Percentiles rank a stretch among this genome's conserved stretches.
Evolutionary conservation across 164 flowering plant genomes (phyloP).

Genomic region (Vitis riparia): DNA sequence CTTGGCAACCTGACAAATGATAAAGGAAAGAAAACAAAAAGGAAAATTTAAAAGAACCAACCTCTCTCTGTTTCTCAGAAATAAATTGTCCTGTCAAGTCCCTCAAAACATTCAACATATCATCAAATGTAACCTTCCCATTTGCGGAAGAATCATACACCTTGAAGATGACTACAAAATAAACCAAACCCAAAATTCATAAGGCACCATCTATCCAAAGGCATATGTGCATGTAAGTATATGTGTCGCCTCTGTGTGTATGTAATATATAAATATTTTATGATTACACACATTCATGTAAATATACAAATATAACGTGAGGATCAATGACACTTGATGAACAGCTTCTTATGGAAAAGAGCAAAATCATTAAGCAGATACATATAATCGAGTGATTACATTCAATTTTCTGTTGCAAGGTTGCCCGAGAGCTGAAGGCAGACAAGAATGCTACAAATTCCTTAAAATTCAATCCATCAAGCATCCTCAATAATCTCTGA

Average conservation of each 20-base stretch:
- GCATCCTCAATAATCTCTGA: constrained; percentile 42
- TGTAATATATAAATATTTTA: neutral
- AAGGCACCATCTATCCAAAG: too few species aligned
- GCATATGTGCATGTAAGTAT: neutral
- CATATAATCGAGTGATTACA: constrained; percentile 1
- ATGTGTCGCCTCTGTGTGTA: neutral
- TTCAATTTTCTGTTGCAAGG: too few species aligned
- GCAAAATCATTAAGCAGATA: too few species aligned
- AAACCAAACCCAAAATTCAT: neutral
- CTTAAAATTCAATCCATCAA: constrained; percentile 55
- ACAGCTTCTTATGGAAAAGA: too few species aligned
- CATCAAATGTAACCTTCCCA: constrained; percentile 51
- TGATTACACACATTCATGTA: too few species aligned
- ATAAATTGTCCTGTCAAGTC: constrained; percentile 57
- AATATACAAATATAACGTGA: too few species aligned
- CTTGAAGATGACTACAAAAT: constrained; percentile 50
- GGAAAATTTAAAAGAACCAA: neutral
- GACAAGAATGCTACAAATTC: constrained; percentile 60
- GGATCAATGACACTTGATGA: too few species aligned
- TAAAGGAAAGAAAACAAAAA: too few species aligned
- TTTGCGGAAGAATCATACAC: constrained; percentile 52
- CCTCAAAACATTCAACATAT: constrained; percentile 42
- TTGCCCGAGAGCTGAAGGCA: constrained; percentile 18
- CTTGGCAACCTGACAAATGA: too few species aligned
- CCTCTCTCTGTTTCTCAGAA: constrained; percentile 53